Evolutionary conservation across 2,329 filamentous ascomycete species (phyloP), one percentile per base, ranked within the genome.

Genomic region (Cercospora sojina): DNA sequence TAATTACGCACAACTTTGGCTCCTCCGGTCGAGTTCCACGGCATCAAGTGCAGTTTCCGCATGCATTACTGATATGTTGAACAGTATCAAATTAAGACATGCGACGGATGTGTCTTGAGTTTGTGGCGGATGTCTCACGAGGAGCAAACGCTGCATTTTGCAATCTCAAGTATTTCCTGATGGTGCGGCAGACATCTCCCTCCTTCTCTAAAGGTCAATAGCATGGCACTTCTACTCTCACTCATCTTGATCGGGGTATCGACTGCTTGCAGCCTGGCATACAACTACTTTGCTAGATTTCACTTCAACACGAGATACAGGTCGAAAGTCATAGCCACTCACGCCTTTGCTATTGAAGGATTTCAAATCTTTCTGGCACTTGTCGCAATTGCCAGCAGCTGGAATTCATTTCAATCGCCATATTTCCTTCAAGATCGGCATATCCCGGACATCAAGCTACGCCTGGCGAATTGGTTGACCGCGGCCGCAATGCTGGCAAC

Each of bases 261-360:
- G 16, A 47, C 60, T 20, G 10, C 53, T 8, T 38, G 64, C 8
- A 69, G 67, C 59, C 23, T 64, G 5, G 31, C 41, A 12, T 70
- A 67, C 67, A 65, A 64, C 10, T 41, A 20, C 10, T 18, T 2
- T 25, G 47, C 31, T 12, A 25, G 25, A 16, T 23, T 18, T 35
- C 12, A 29, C 2, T 18, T 66, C 59, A 58, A 13, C 27, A 31
- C 8, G 5, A 18, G 0, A 5, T 13, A 41, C 18, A 41, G 60
- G 8, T 53, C 29, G 5, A 43, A 13, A 9, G 23, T 67, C 35
- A 58, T 41, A 10, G 51, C 27, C 20, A 29, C 47, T 18, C 69
- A 70, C 20, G 69, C 69, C 4, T 67, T 64, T 38, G 29, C 60
- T 5, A 69, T 67, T 27, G 69, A 70, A 20, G 35, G 57, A 12